Evolutionary conservation across 148 eudicot genomes (phyloP).

Genomic region (Oxyria digyna): DNA sequence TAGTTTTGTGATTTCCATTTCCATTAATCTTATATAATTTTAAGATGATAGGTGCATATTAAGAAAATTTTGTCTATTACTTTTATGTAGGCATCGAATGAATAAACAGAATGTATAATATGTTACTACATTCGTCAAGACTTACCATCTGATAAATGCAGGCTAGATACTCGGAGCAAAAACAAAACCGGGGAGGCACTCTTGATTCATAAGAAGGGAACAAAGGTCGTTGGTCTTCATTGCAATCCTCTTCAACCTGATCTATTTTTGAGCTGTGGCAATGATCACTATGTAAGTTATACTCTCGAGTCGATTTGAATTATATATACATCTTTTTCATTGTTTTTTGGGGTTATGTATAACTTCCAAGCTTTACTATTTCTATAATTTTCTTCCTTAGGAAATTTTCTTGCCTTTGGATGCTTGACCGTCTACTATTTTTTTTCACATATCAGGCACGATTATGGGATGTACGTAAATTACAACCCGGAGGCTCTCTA

Average conservation of each 20-base stretch:
- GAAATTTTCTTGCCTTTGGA: background rate
- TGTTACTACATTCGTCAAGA: background rate
- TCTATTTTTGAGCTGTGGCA: slow-evolving; percentile 89
- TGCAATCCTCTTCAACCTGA: slow-evolving; percentile 96
- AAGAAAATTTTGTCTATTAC: too few species aligned
- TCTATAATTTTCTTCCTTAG: background rate
- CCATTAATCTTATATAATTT: background rate
- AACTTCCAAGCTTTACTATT: background rate
- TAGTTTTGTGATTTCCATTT: background rate
- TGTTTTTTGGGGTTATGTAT: background rate
- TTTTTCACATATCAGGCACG: slow-evolving; percentile 53
- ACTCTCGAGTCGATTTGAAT: background rate
- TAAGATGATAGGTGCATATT: background rate
- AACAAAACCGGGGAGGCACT: slow-evolving; percentile 37
- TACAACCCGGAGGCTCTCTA: slow-evolving; percentile 63
- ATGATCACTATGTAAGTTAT: slow-evolving; percentile 86
- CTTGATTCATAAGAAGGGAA: slow-evolving; percentile 80
- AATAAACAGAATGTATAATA: background rate
- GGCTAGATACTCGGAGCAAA: slow-evolving; percentile 78
- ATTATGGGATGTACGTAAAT: slow-evolving; percentile 77
- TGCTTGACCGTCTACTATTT: background rate
- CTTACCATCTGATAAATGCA: slow-evolving; percentile 14
- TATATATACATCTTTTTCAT: background rate
- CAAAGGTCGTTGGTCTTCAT: slow-evolving; percentile 86
- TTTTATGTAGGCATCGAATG: background rate